phyloP scores from a whole-genome alignment of 768 basidiomycete genomes.

The Boletus reticuloceps region DNA sequence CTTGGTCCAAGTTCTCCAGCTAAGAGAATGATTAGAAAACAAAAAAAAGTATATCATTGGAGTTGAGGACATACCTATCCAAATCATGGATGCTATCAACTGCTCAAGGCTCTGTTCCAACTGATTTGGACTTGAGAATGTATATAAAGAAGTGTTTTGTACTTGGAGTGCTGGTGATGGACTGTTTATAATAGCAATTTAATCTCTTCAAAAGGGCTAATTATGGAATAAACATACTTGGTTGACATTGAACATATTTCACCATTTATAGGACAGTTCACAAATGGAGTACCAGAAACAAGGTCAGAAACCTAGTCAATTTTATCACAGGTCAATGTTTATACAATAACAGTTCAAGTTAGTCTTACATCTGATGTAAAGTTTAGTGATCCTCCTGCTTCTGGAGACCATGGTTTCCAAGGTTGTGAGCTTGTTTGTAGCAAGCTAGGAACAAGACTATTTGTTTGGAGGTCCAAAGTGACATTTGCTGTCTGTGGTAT shows the following conservation, averaged over 20 bases:
- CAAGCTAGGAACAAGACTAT: not conserved
- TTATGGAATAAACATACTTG: not conserved
- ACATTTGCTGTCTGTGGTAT: not conserved
- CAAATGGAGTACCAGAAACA: not conserved
- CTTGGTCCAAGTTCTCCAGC: no score
- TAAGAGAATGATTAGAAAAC: no score
- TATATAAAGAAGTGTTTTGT: no score
- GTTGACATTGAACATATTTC: not conserved
- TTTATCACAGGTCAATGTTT: not conserved
- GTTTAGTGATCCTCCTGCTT: not conserved
- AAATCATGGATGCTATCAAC: no score
- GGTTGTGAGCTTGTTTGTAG: not conserved
- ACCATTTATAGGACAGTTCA: not conserved
- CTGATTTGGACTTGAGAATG: no score
- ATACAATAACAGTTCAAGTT: no score
- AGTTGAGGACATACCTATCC: no score
- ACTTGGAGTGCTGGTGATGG: no score
- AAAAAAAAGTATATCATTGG: no score
- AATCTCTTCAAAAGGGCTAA: no score
- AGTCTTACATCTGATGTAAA: not conserved
- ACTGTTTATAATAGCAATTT: no score
- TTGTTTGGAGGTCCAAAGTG: slow-evolving; percentile 3
- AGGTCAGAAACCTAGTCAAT: not conserved
- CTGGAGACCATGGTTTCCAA: slow-evolving; percentile 12
- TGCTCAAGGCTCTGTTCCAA: no score